These are phyloP conservation scores for Barnettozyma botsteinii DNA, from an alignment of 805 yeast genomes.

Conservation along the genomic window DNA sequence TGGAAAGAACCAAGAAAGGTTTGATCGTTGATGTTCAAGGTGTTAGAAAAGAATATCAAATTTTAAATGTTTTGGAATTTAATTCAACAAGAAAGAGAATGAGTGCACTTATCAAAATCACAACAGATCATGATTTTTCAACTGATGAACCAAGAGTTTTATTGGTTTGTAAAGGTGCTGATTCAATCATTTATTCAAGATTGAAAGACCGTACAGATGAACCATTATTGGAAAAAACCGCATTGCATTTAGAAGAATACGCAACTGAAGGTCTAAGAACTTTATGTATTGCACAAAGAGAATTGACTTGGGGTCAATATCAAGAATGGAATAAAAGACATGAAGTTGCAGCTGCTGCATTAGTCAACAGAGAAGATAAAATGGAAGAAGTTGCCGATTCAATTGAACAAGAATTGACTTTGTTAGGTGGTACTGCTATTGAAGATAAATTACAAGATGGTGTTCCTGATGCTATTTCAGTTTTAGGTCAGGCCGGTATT, in stretches of 20 bases:
- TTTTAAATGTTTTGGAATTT: conserved; percentile 67
- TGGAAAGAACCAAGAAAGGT: conserved; percentile 63
- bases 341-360: conserved; percentile 58
- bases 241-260: conserved; percentile 67
- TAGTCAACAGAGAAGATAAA: conserved; percentile 58
- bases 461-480: conserved; percentile 74
- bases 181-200: conserved; percentile 69
- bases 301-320: conserved; percentile 57
- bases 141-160: conserved; percentile 52
- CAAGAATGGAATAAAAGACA: conserved; percentile 57
- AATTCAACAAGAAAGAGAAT: conserved; percentile 83
- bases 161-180: conserved; percentile 81
- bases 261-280: conserved; percentile 85
- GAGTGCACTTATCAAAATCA: conserved; percentile 75
- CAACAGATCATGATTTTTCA: conserved; percentile 35
- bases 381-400: conserved; percentile 73
- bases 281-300: conserved; percentile 70
- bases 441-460: conserved; percentile 84
- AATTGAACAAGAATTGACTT: conserved; percentile 57
- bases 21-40: conserved; percentile 66
- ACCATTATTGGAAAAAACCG: conserved; percentile 52
- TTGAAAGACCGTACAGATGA: conserved; percentile 43
- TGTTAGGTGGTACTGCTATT: conserved; percentile 82
- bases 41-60: conserved; percentile 60
- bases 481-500: conserved; percentile 69